These are phyloP conservation scores for Inga leiocalycina DNA, from an alignment of 306 rosid genomes.

Conservation along the genomic window DNA sequence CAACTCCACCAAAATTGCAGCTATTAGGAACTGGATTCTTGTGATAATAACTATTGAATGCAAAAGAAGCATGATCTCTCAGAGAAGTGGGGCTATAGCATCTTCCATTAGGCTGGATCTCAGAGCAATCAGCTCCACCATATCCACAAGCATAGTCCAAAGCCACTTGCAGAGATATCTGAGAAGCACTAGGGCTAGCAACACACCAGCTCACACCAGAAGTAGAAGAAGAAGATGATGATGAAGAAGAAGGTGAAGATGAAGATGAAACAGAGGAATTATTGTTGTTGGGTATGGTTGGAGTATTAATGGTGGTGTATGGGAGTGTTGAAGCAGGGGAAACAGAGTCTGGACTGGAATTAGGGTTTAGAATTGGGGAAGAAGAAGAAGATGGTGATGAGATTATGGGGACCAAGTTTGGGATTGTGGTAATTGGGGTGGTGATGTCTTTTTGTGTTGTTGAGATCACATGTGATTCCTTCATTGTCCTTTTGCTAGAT, in stretches of 20 bases:
- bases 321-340: conserved; percentile 61
- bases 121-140: conserved; percentile 70
- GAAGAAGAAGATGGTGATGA: conserved; percentile 8
- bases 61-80: conserved; percentile 71
- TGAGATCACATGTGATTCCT: conserved; percentile 30
- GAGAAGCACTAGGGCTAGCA: conserved; percentile 67
- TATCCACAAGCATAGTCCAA: conserved; percentile 84
- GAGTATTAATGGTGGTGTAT: not conserved
- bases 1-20: conserved; percentile 80
- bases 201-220: conserved; percentile 74
- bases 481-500: conserved; percentile 35
- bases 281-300: not conserved
- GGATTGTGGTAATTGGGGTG: conserved; percentile 78
- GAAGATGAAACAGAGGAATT: not conserved
- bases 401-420: conserved; percentile 48
- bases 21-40: conserved; percentile 77
- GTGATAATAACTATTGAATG: conserved; percentile 72
- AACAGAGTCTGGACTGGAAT: conserved; percentile 59
- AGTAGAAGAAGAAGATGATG: not conserved
- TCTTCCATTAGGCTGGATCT: conserved; percentile 64
- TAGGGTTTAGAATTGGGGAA: conserved; percentile 56
- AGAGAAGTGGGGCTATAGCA: conserved; percentile 61
- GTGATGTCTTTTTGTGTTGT: conserved; percentile 63
- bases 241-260: not conserved
- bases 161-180: conserved; percentile 62